Percentiles rank a stretch among this genome's conserved stretches.
Conservation (phyloP, 352 stramenopile genomes). For the Phytophthora cajani region DNA sequence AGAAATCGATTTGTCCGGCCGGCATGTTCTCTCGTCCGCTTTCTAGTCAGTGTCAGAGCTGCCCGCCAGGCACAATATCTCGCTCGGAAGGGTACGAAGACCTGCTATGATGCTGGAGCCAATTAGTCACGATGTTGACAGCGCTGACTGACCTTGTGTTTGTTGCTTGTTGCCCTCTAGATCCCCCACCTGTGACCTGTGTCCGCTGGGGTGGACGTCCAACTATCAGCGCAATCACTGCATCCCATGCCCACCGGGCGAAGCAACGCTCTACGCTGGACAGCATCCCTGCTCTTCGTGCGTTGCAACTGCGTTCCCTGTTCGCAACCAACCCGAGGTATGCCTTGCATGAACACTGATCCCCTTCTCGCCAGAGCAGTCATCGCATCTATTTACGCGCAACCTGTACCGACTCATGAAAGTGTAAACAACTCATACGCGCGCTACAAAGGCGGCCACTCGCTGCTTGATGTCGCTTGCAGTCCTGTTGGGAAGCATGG, state of each 20-base stretch:
- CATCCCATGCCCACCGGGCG: constrained; percentile 47
- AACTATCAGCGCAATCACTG: constrained; percentile 66
- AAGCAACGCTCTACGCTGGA: constrained; percentile 41
- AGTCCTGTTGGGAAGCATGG: constrained; percentile 21
- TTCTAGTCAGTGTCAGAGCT: constrained; percentile 60
- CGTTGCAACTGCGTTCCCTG: constrained; percentile 36
- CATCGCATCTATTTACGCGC: constrained; percentile 28
- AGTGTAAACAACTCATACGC: constrained; percentile 26
- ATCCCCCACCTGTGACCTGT: constrained; percentile 49
- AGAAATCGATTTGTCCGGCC: constrained; percentile 44
- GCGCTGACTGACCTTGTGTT: not conserved
- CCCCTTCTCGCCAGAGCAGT: constrained; percentile 15
- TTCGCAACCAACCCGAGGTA: constrained; percentile 24
- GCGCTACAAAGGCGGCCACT: constrained; percentile 42
- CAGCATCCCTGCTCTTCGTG: constrained; percentile 66
- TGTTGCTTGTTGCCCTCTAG: constrained; percentile 24
- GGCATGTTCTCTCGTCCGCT: constrained; percentile 53
- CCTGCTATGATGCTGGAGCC: constrained; percentile 1
- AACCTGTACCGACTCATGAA: not conserved
- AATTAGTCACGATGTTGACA: not conserved
- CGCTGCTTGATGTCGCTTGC: constrained; percentile 38
- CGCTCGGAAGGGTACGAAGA: constrained; percentile 41
- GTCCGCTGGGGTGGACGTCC: constrained; percentile 51
- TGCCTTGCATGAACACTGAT: constrained; percentile 23
- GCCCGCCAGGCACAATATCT: constrained; percentile 66